These are phyloP conservation scores for California macrophylla DNA, from an alignment of 441 rosid genomes.

Conservation along the genomic window DNA sequence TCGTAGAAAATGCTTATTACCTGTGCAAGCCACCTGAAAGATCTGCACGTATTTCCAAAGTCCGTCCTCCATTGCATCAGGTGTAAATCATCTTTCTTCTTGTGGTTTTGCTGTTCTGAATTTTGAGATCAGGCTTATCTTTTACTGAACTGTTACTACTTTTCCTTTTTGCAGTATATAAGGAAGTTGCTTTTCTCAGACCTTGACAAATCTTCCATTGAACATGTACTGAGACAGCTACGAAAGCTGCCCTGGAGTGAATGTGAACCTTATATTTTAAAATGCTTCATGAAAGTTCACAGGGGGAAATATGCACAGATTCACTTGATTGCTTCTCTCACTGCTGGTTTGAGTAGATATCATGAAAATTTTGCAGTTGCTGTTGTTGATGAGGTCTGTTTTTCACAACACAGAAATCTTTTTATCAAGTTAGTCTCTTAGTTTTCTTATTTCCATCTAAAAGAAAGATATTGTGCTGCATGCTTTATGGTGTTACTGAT, in stretches of 20 bases:
- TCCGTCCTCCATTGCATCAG: slow-evolving; percentile 89
- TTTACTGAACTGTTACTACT: not conserved
- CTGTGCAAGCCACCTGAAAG: slow-evolving; percentile 99
- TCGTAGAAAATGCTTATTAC: slow-evolving; percentile 98
- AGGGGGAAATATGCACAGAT: slow-evolving; percentile 95
- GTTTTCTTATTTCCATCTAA: not conserved
- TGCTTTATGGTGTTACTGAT: not conserved
- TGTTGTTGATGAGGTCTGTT: slow-evolving; percentile 94
- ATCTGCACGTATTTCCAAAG: slow-evolving; percentile 84
- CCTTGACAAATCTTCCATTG: slow-evolving; percentile 87
- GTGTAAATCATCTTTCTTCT: slow-evolving; percentile 29
- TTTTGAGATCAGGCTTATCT: slow-evolving; percentile 3
- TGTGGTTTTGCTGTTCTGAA: slow-evolving; percentile 12
- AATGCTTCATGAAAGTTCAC: slow-evolving; percentile 97
- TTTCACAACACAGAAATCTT: not conserved
- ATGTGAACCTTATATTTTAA: slow-evolving; percentile 82
- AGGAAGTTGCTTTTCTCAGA: slow-evolving; percentile 87
- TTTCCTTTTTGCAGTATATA: slow-evolving; percentile 61
- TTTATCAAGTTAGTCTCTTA: not conserved
- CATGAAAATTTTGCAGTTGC: slow-evolving; percentile 97
- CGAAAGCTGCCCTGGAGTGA: slow-evolving; percentile 96
- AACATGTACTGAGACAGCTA: slow-evolving; percentile 92
- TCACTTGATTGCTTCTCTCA: slow-evolving; percentile 92
- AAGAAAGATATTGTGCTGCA: not conserved
- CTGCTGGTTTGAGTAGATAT: slow-evolving; percentile 93